phyloP scores from a whole-genome alignment of 106 monocot species.

The Amphibolis antarctica region DNA sequence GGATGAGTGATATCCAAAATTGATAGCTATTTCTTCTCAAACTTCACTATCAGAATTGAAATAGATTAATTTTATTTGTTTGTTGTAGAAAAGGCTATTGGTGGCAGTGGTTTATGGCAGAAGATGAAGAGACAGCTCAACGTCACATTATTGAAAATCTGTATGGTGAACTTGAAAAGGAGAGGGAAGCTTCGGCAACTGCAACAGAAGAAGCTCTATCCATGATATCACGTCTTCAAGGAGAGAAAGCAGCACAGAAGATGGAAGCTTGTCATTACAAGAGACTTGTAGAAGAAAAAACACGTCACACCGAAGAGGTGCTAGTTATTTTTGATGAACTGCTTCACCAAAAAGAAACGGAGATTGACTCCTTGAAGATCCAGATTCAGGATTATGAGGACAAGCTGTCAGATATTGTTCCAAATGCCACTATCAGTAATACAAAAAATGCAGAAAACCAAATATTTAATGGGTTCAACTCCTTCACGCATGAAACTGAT shows the following conservation, averaged over 20 bases:
- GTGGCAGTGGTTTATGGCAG: neutral
- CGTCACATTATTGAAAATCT: slow-evolving; percentile 19
- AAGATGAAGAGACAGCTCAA: slow-evolving; percentile 28
- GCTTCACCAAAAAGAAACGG: slow-evolving; percentile 42
- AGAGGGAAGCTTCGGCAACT: slow-evolving; percentile 58
- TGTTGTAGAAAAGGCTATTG: neutral
- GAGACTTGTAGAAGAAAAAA: slow-evolving; percentile 52
- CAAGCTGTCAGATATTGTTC: slow-evolving; percentile 12
- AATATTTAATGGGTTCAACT: neutral
- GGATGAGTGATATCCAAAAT: too few relatives aligned
- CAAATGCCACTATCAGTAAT: slow-evolving; percentile 6
- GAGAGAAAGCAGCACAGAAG: slow-evolving; percentile 48
- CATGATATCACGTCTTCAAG: slow-evolving; percentile 74
- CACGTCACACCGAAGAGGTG: slow-evolving; percentile 34
- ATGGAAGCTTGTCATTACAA: slow-evolving; percentile 68
- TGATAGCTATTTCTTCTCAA: too few relatives aligned
- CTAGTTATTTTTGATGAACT: slow-evolving; percentile 35
- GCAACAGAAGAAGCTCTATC: slow-evolving; percentile 62
- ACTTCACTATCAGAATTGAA: too few relatives aligned
- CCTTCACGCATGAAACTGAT: neutral
- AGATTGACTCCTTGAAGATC: slow-evolving; percentile 45
- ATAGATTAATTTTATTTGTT: too few relatives aligned
- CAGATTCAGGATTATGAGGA: slow-evolving; percentile 26
- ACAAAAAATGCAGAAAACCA: neutral
- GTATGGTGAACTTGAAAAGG: slow-evolving; percentile 54